Evolutionary conservation across 176 grass and related monocot species (phyloP), one percentile per base, ranked within the genome.

Genomic region (Aegilops sharonensis): DNA sequence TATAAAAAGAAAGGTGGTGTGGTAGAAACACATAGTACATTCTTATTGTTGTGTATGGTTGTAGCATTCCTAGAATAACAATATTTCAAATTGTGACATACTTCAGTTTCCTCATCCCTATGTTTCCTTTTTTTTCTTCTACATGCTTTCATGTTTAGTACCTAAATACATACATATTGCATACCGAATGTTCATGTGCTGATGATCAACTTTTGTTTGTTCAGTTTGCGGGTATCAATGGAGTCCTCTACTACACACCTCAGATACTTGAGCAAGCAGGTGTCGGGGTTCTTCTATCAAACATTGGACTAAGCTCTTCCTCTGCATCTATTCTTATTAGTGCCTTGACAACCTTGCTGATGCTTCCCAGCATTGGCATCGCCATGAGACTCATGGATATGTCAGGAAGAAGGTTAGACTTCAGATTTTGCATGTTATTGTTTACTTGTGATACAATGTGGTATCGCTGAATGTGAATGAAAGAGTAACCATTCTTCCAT

Each of bases 341-440:
- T 75, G 92, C 90, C 78, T 81, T 99, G 63, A 96, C 94, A 78
- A 99, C 97, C 64, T 88, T 99, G 75, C 63, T 99, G 83, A 99
- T 99, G 97, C 97, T 99, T 70, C 97, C 97, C 29, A 91, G 92
- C 85, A 96, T 99, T 82, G 94, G 90, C 87, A 82, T 96, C 64
- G 94, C 97, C 43, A 99, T 99, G 97, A 91, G 97, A 81, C 97
- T 99, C 60, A 96, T 99, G 97, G 97, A 99, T 88, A 82, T 94
- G 71, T 94, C 97, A 68, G 97, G 97, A 90, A 99, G 97, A 92
- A 96, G 97, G 97, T 96, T 89, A 85, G 71, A 37, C 25, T 23
- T 84, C 27, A 43, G 69, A 42, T 64, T 84, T 80, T 9, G 8
- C 45, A 50, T 78, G 32, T 0, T 85, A 36, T 64, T 54, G 50